Evolutionary conservation across 2,329 filamentous ascomycete species (phyloP).

Genomic region (Emergomyces africanus): DNA sequence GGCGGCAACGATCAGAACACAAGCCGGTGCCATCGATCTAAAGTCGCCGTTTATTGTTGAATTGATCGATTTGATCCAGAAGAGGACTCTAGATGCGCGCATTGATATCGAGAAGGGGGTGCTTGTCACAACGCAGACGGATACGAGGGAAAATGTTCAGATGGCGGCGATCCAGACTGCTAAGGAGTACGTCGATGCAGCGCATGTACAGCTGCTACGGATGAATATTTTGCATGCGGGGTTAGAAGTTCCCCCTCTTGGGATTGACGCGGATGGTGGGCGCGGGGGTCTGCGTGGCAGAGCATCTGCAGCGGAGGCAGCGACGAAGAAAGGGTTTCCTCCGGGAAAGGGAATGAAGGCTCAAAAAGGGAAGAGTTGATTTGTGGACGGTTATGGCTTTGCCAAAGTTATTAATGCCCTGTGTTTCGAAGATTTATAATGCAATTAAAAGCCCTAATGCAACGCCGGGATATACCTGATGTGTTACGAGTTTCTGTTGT

Average conservation of each 20-base stretch:
- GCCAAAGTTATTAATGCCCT: background rate
- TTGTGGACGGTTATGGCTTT: background rate
- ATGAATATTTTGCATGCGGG: constrained; percentile 65
- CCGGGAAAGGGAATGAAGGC: background rate
- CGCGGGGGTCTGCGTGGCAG: background rate
- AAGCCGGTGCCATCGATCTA: constrained; percentile 4
- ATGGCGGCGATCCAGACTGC: constrained; percentile 54
- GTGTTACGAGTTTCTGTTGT: background rate
- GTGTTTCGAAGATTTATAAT: background rate
- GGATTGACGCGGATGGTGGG: background rate
- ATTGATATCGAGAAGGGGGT: constrained; percentile 77
- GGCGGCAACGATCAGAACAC: constrained; percentile 31
- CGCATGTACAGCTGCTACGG: constrained; percentile 62
- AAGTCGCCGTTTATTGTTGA: constrained; percentile 41
- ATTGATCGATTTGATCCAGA: constrained; percentile 63
- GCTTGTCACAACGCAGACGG: constrained; percentile 56
- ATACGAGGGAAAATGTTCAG: constrained; percentile 59
- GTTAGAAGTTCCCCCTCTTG: constrained; percentile 49
- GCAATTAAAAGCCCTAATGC: background rate
- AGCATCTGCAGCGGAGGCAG: background rate
- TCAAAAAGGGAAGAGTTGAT: background rate
- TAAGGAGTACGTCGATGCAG: constrained; percentile 58
- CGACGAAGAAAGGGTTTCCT: background rate
- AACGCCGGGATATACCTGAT: background rate
- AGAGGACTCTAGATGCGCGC: constrained; percentile 58